Evolutionary conservation across 2,329 filamentous ascomycete species (phyloP), one percentile per base, ranked within the genome.

Genomic region (Fusarium sp.): DNA sequence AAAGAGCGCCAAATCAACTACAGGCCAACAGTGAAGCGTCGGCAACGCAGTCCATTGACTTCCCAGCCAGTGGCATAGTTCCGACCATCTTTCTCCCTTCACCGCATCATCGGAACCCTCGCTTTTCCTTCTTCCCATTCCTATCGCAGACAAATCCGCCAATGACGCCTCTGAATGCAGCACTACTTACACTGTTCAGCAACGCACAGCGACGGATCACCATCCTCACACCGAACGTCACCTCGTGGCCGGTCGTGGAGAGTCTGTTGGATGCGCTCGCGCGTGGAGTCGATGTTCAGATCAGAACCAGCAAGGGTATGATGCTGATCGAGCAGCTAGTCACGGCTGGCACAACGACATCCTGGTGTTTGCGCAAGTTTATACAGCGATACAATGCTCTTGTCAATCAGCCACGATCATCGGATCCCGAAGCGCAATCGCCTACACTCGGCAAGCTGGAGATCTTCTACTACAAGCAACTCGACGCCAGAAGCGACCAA

Each of bases 281-380:
- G 8, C 87, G 93, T 2, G 93, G 93, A 3, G 88, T 96, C 17
- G 82, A 92, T 61, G 89, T 97, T 3, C 85, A 85, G 13, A 87
- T 95, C 48, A 84, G 93, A 12, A 94, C 93, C 0, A 91, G 90
- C 73, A 87, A 87, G 66, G 84, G 85, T 20, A 90, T 95, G 86
- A 95, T 95, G 93, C 79, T 93, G 22, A 82, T 94, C 36, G 94
- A 97, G 82, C 94, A 97, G 80, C 84, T 96, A n/a, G 84, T 94
- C 30, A 96, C 94, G 0, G 91, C 93, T 0, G 92, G 92, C 0
- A 95, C 92, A 0, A 94, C 91, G 0, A 96, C 94, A 0, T 85
- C 89, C 2, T 85, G 89, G 70, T 93, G 91, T 69, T 78, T 96
- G 9, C 85, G 83, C 34, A 86, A 83, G 51, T 84, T 96, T 14